Evolutionary conservation across 768 basidiomycete genomes (phyloP), one percentile per base, ranked within the genome.

Genomic region (Boletellus emodensis): DNA sequence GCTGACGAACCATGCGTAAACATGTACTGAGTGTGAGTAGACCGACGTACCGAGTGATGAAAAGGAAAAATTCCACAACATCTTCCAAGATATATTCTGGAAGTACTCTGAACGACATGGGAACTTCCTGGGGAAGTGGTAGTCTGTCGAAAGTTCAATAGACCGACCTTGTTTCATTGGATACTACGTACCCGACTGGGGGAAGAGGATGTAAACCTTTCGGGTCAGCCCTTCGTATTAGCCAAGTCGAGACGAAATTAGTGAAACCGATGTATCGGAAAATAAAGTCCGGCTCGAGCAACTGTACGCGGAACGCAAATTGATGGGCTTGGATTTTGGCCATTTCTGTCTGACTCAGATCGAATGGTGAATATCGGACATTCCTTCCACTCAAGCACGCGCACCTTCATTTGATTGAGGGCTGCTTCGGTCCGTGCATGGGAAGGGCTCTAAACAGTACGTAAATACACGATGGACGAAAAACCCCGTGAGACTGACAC

Each of bases 61-160:
- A 97, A 46, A 87, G 78, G 47, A 90, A 78, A 63, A 90, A 94
- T 51, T 95, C 93, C 1, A 93, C 86, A 6, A 97, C 82, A 63
- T 97, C 95, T 64, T 98, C 96, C 37, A 97, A 68, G 13, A 96
- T 79, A 63, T 94, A 95, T 66, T 99, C 96, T 1, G 96, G 96
- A 26, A 98, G 77, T 47, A 89, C 84, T 28, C 85, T 78, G 77
- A 97, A 97, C 0, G 80, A 73, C 69, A 85, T 78, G 0, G 94
- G 93, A 7, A 94, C 86, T 45, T 94, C 89, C 48, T 81, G 73
- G 0, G 93, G 89, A 15, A 99, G 72, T 0, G 94, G 94, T 28
- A 98, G 70, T 34, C 92, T 95, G 57, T n/a, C 39, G 44, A 43
- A 53, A 3, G 8, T 11, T 63, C 44, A 58, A 41, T 22, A 36